Base-by-base conservation (phyloP, 768 basidiomycete genomes). In the Leccinum uliginosum region DNA sequence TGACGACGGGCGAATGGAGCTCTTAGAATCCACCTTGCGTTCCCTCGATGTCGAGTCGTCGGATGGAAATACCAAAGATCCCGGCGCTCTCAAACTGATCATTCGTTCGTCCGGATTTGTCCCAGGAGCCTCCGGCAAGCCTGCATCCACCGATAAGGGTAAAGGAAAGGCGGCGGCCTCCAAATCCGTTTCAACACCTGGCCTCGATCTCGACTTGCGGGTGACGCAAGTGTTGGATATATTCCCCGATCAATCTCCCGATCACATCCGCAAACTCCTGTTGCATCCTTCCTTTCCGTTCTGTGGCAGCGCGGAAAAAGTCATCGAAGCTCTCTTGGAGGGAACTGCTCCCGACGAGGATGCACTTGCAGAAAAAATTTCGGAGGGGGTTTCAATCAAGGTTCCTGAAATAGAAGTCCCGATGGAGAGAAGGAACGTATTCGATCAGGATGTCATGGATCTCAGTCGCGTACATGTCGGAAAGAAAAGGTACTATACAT, bases 201-300 rank as follows among this genome's bases (percentile, higher is more conserved):
- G 82, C 54, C 69, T 72, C 21, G 78, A 78, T 59, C 66, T 87
- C 19, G 84, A 88, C 53, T 53, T 80, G 23, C 80, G 85, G 51
- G 75, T 89, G 26, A 75, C 80, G 0, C 86, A 91, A 62, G 83
- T 93, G 11, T 77, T 89, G 12, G 91, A 91, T 60, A 83, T 93
- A 59, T 75, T 94, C 34, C 88, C 91, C 0, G 80, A 89, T 44
- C 73, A 82, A 26, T 68, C 80, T 0, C 74, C 79, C 0, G 64
- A 65, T 3, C 89, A 92, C 62, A 73, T 93, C 50, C 79, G 79
- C 34, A 78, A 76, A 19, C 73, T 91, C 19, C 77, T 93, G 12
- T 55, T 60, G 12, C 78, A 81, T 54, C 69, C 76, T 3, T 76
- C 71, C 27, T 77, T 73, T 23, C 69, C 77, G 7, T 87, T 83